phyloP scores from a whole-genome alignment of 139 green algal species.

The Deuterostichococcus epilithicus region DNA sequence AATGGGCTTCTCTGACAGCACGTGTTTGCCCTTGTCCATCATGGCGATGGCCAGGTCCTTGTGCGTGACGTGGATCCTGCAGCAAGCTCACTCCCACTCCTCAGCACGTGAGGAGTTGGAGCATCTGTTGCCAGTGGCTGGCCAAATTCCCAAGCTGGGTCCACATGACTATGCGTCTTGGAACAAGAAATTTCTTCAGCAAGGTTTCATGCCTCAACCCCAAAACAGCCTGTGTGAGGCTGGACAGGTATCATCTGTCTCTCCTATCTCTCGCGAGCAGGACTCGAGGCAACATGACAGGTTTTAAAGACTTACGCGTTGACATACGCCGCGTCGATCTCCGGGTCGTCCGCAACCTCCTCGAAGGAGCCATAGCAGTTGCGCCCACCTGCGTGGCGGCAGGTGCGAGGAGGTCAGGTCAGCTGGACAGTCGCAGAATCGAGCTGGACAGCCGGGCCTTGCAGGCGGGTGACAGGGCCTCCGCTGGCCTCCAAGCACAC shows the following conservation, averaged over 20 bases:
- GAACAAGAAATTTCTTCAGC: too few species aligned
- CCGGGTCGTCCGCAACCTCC: constrained; percentile 40
- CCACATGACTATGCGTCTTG: too few species aligned
- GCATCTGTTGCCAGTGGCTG: too few species aligned
- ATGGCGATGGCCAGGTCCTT: constrained; percentile 7
- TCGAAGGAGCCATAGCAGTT: constrained; percentile 42
- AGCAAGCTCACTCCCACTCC: too few species aligned
- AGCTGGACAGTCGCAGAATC: neutral
- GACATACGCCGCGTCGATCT: constrained; percentile 52
- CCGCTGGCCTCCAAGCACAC: neutral
- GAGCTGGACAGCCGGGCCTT: neutral
- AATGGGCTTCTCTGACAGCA: constrained; percentile 64
- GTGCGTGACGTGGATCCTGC: constrained; percentile 13
- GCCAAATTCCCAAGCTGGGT: too few species aligned
- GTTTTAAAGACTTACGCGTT: too few species aligned
- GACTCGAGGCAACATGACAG: too few species aligned
- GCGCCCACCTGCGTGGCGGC: neutral
- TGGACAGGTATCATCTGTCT: too few species aligned
- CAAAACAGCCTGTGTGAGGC: too few species aligned
- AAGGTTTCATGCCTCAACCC: too few species aligned
- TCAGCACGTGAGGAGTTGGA: too few species aligned
- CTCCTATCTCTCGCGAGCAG: too few species aligned
- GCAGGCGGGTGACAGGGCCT: neutral
- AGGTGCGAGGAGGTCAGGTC: neutral
- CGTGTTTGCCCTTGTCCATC: constrained; percentile 51